Percentiles rank a stretch among this genome's conserved stretches.
Evolutionary conservation across 306 rosid genomes (phyloP).

Genomic region (Pyrus pyrifolia): DNA sequence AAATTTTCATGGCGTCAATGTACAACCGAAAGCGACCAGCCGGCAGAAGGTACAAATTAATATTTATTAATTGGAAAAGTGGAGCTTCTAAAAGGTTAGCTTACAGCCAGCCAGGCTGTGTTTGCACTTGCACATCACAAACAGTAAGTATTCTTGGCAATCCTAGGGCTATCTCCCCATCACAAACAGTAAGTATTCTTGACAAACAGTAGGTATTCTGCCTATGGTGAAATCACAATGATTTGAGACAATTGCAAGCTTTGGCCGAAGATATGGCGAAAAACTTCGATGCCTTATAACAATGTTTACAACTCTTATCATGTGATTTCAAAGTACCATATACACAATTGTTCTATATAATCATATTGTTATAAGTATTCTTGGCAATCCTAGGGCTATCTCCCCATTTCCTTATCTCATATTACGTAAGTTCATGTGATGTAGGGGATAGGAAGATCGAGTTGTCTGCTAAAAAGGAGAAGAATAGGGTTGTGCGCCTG

Average conservation of each 20-base stretch:
- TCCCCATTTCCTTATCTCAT: not conserved
- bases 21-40: not conserved
- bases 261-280: not conserved
- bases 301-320: too few species aligned
- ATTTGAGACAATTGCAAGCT: not conserved
- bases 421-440: not conserved
- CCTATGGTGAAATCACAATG: not conserved
- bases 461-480: too few species aligned
- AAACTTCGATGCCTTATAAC: not conserved
- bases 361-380: not conserved
- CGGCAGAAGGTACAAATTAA: slow-evolving; percentile 8
- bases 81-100: not conserved
- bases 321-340: not conserved
- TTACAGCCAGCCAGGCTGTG: not conserved
- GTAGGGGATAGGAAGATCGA: too few species aligned
- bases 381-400: not conserved
- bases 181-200: not conserved
- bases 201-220: not conserved
- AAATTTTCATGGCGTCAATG: too few species aligned
- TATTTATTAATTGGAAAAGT: not conserved
- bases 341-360: too few species aligned
- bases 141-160: not conserved
- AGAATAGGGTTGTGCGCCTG: not conserved
- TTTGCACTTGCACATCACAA: not conserved
- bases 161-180: not conserved